Evolutionary conservation across 805 yeast genomes (phyloP), one percentile per base, ranked within the genome.

Genomic region (Saccharomycopsis schoenii): DNA sequence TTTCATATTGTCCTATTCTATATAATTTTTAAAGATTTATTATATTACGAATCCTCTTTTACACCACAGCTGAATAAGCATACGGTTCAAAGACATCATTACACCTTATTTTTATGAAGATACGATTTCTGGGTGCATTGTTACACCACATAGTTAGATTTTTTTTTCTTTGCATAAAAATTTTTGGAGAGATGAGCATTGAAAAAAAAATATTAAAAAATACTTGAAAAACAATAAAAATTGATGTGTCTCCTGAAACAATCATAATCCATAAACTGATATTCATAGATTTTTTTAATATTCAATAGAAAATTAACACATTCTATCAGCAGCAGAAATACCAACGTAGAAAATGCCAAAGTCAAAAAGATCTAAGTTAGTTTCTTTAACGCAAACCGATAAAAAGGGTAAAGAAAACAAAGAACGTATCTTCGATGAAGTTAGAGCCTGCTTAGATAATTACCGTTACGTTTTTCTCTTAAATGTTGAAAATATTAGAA

Each of bases 341-440:
- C 9, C 37, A 55, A 24, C 29, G 17, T 37, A 47, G 61, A 76
- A 67, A 62, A 93, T 93, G 99, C 97, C 99, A 65, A 89, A 96
- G 82, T 91, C 97, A 42, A 92, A 85, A 73, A 93, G 98, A 83
- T 87, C 97, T 67, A 94, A 89, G 84, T 85, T 92, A 68, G 96
- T 94, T 64, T 89, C 98, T 14, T 80, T 94, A 68, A 94, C 99
- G 43, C 93, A 93, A 72, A 93, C 98, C 65, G 97, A 91, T 67
- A 94, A 91, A 75, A 94, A 94, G 72, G 97, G 97, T 58, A 85
- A 86, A 67, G 97, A 89, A 68, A 91, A 90, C 76, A 94, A 94
- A 73, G 93, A 84, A 67, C 80, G 93, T 69, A 84, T 93, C 67
- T 94, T 91, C 67, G 97, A 92, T 70, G 97, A 91, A 65, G 85